Evolutionary conservation across 2,329 filamentous ascomycete genomes (phyloP), one percentile per base, ranked within the genome.

Genomic region (Alternaria sp.): DNA sequence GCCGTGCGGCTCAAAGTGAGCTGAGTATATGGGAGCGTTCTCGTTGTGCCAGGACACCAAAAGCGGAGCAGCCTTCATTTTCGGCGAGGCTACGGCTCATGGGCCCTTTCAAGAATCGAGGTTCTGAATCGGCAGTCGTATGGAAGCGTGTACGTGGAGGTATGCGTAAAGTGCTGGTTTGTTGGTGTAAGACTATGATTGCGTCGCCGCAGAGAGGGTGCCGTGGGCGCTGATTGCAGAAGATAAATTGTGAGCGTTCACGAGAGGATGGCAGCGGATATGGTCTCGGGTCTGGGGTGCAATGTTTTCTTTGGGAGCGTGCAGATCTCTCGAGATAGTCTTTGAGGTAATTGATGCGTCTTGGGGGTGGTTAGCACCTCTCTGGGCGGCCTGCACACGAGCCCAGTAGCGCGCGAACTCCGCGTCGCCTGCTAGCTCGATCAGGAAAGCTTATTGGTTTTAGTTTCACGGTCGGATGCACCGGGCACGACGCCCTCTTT

Each of bases 1-100:
- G 66, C 93, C 93, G 75, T 92, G 87, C 48, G 92, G 92, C 78
- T 99, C 94, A 78, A 98, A 99, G 80, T 98, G 94, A 70, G 93
- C 93, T 43, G 94, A 97, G 83, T 98, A 99, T 78, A 99, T 94
- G 60, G 95, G 95, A 72, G 92, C 89, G 82, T 96, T 97, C 77
- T 97, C 92, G 80, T 97, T 92, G 81, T 99, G 96, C 95, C 95
- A 99, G 84, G 96, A 93, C 82, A 99, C 94, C 77, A 98, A 94
- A 71, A 99, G 87, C 72, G 95, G 94, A 75, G 93, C 90, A 77
- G 93, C 94, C 87, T 96, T 98, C 95, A 99, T 99, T 42, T 57
- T 72, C 71, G 61, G 55, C 42, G 58, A 26, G 47, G 55, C 18
- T 52, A 66, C 65, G 59, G 69, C 69, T 70, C 65, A 65, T 58